phyloP scores from a whole-genome alignment of 306 rosid genomes.

The Astragalus membranaceus region DNA sequence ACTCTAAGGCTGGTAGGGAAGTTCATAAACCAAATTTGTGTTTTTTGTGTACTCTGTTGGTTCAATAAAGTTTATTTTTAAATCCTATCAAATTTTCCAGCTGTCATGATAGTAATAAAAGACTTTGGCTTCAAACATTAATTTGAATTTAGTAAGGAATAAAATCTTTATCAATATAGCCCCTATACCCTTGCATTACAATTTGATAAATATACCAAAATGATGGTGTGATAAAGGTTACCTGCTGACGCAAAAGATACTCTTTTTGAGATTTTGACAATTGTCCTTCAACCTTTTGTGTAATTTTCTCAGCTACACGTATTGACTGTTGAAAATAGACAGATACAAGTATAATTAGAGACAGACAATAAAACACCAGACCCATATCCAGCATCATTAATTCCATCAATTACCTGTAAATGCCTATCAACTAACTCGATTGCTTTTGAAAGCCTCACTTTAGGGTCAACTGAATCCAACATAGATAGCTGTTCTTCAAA shows the following conservation, averaged over 20 bases:
- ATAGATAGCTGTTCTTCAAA: conserved; percentile 94
- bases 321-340: conserved; percentile 67
- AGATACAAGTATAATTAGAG: conserved; percentile 26
- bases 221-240: conserved; percentile 29
- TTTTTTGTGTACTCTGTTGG: background rate
- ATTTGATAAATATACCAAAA: conserved; percentile 6
- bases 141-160: background rate
- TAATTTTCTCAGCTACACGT: conserved; percentile 99
- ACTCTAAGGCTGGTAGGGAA: background rate
- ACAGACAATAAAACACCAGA: conserved; percentile 13
- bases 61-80: background rate
- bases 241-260: conserved; percentile 98
- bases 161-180: background rate
- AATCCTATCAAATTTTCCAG: background rate
- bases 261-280: conserved; percentile 96
- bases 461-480: conserved; percentile 91
- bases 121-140: conserved; percentile 2
- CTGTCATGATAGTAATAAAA: background rate
- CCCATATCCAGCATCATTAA: conserved; percentile 4
- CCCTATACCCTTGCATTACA: background rate
- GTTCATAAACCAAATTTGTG: background rate
- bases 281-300: conserved; percentile 98
- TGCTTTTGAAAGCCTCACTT: conserved; percentile 95
- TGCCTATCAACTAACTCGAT: conserved; percentile 96
- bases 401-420: conserved; percentile 61